Base-by-base conservation (phyloP, 768 basidiomycete species). In the Russula griseocarnosa region DNA sequence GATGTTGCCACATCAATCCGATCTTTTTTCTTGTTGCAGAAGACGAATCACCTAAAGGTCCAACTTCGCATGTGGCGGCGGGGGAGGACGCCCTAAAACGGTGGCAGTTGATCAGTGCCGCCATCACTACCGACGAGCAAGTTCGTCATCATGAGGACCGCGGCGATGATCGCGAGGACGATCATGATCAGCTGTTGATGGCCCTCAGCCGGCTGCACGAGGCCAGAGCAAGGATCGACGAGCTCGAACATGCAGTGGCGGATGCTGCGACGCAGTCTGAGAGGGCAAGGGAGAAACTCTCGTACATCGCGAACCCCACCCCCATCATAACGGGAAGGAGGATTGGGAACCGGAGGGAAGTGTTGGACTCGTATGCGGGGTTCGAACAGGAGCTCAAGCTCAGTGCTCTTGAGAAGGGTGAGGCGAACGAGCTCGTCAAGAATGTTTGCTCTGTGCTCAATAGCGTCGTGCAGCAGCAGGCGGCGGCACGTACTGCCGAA, bases 231-330 rank as follows among this genome's bases (percentile, higher is more conserved):
- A 55, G 64, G 26, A 65, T 65, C 51, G 55, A 60, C 30, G 54
- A 60, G 64, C 64, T 65, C 10, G 64, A 65, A 34, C 55, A 38
- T 10, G 55, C 60, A 10, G 55, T 65, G n/a, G 42, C 22, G 1
- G 40, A 61, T 16, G 64, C 64, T 5, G 55, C 55, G 47, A 51
- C 59, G 38, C 63, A 65, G 40, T 65, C 63, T 3, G 63, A 55
- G 38, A 36, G 36, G 10, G 63, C 58, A n/a, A 46, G 53, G 9
- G 63, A 64, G 53, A 64, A 64, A 18, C 63, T 64, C n/a, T 30
- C 62, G 42, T 58, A 53, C 34, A 26, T 58, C 24, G 34, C 62
- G 9, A 16, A 47, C 3, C 55, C 24, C 9, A 5, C 61, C n/a
- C 22, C 28, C 8, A 46, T 28, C 10, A 49, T 49, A 26, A 28